Evolutionary conservation across 2,329 filamentous ascomycete genomes (phyloP).

Genomic region (Colletotrichum tofieldiae): DNA sequence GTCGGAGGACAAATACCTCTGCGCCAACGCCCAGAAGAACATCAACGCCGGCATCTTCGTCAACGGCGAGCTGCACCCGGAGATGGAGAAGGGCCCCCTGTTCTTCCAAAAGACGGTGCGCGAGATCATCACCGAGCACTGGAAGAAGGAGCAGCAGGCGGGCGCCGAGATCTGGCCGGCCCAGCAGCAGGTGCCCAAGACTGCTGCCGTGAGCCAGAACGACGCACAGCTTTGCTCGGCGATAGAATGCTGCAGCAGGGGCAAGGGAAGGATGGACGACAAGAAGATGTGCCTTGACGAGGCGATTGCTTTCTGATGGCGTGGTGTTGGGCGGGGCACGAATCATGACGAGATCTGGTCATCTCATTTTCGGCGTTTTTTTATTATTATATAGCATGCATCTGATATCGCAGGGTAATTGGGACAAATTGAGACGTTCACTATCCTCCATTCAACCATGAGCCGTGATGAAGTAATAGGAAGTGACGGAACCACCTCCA

Average conservation of each 20-base stretch:
- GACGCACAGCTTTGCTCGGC: constrained; percentile 54
- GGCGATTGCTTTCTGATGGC: constrained; percentile 43
- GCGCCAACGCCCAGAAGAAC: constrained; percentile 72
- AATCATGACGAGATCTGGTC: not conserved
- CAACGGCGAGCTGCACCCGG: constrained; percentile 75
- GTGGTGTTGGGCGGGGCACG: not conserved
- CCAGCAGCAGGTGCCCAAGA: constrained; percentile 53
- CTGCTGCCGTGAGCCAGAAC: constrained; percentile 46
- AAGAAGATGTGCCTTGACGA: constrained; percentile 41
- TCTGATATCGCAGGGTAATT: not conserved
- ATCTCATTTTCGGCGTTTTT: constrained; percentile 14
- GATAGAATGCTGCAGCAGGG: constrained; percentile 51
- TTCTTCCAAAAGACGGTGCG: constrained; percentile 70
- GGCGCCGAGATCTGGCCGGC: constrained; percentile 69
- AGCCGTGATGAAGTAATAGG: not conserved
- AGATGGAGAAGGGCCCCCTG: constrained; percentile 71
- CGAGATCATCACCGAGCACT: constrained; percentile 63
- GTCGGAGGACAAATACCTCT: constrained; percentile 76
- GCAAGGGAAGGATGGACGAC: constrained; percentile 42
- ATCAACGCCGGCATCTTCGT: constrained; percentile 74
- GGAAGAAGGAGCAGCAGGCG: constrained; percentile 60
- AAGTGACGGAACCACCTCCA: not conserved
- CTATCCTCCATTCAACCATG: not conserved
- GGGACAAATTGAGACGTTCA: not conserved
- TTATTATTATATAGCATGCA: not conserved